Evolutionary conservation across 202 grass and related monocot genomes (phyloP), one percentile per base, ranked within the genome.

Genomic region (Elaeis oleifera): DNA sequence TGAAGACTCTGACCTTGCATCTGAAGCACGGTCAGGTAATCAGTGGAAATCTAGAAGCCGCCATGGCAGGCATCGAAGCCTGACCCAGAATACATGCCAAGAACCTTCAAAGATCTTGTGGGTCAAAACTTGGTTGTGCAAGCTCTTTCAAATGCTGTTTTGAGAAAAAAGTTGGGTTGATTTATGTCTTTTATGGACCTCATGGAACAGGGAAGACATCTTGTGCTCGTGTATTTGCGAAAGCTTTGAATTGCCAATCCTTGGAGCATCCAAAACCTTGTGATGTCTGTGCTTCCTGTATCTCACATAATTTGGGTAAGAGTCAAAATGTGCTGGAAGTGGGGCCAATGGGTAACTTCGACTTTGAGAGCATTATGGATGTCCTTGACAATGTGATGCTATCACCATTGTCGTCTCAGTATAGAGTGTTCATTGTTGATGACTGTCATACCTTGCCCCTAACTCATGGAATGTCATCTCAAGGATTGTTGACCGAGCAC

Each of bases 161-260:
- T 84, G 15, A 85, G 72, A 66, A 81, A 69, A 97, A 84, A 68
- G 71, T 97, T 18, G 84, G 87, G 5, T 74, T 71, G 53, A 72
- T 97, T 48, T 92, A 97, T 74, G 82, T 89, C 61, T 97, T 97
- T 61, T 97, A 89, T 5, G 92, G 92, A 17, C 79, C 80, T 16
- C 88, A 86, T 5, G 92, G 92, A 1, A 92, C 92, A 31, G 92
- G 92, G 58, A 97, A 97, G 64, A 89, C 92, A 19, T 84, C 92
- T 4, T 97, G 92, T n/a, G 92, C 92, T 26, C 75, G 84, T 60
- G 82, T 92, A 48, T 97, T 92, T 52, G 79, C 88, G 3, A 97
- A 97, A 71, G 87, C 88, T 54, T 60, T 97, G 82, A 91, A 92
- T 80, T 97, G 94, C 62, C 88, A 80, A 23, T 89, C 94, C 7